These are phyloP conservation scores for Trichothecium sympodiale DNA, from an alignment of 2,329 filamentous ascomycete species.

Conservation along the genomic window DNA sequence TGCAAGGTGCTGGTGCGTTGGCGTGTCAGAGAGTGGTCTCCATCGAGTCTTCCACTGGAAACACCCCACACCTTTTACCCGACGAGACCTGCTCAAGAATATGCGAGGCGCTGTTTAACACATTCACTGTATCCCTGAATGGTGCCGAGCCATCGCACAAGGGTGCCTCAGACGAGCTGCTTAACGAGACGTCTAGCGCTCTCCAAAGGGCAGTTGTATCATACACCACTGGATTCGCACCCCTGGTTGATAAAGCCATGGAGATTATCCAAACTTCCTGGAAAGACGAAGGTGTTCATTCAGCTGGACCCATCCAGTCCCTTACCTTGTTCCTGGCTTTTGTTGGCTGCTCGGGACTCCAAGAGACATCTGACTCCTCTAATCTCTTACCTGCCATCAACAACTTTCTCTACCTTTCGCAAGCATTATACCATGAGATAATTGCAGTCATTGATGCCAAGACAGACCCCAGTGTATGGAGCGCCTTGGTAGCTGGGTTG, in stretches of 20 bases:
- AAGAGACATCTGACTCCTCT: constrained; percentile 7
- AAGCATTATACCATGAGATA: constrained; percentile 23
- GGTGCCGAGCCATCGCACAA: constrained; percentile 8
- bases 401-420: constrained; percentile 29
- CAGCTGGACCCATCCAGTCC: constrained; percentile 17
- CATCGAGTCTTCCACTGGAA: not conserved
- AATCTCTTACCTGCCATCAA: constrained; percentile 14
- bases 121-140: constrained; percentile 14
- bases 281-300: constrained; percentile 9
- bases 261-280: constrained; percentile 14
- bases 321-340: constrained; percentile 34
- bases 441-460: constrained; percentile 21
- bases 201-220: constrained; percentile 25
- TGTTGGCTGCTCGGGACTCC: constrained; percentile 34
- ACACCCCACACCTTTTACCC: constrained; percentile 18
- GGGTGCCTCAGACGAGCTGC: constrained; percentile 20
- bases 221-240: constrained; percentile 23
- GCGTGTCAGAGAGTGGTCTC: constrained; percentile 25
- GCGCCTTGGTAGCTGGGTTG: constrained; percentile 24
- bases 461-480: constrained; percentile 22
- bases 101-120: constrained; percentile 21
- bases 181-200: constrained; percentile 29
- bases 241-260: constrained; percentile 18
- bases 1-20: constrained; percentile 34
- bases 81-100: constrained; percentile 24